Evolutionary conservation across 2,329 filamentous ascomycete genomes (phyloP), one percentile per base, ranked within the genome.

Genomic region (Aaosphaeria arxii): DNA sequence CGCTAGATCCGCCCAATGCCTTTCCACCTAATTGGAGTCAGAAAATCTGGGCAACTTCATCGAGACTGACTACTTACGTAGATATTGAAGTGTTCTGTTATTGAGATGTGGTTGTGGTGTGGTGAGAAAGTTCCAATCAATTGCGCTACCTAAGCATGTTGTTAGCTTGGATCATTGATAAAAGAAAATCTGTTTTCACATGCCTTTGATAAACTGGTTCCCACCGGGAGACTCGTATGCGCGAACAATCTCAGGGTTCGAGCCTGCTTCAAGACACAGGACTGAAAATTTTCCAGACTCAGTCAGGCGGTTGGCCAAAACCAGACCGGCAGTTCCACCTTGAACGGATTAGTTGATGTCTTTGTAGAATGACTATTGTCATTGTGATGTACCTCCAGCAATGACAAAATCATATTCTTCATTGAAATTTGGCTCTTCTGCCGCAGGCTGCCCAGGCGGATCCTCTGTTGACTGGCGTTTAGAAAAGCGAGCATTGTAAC

Each of bases 71-170:
- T 17, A 35, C 33, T 11, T 32, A 39, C 33, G 33, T 54, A 59
- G 52, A 45, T 63, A 64, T 24, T 58, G 54, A 1, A 64, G 43
- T 1, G 53, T 59, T 11, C 63, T 55, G 30, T 54, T 54, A 17
- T 54, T 54, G 28, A 64, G 38, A 31, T 58, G 50, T 41, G 53
- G 55, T 39, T 53, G 50, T 9, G 48, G 70, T 11, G 52, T 50
- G 4, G 63, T 67, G 3, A 53, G 38, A 32, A 66, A 57, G 1
- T 51, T 57, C 63, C 62, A 70, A 40, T 69, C 64, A 28, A 69
- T 54, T 4, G 57, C 46, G 9, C 33, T 36, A 2, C 33, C 33
- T 36, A n/a, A 24, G 17, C 17, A 24, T 24, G 17, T 24, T 24
- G 17, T 24, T 24, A 24, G 17, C 17, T 24, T 36, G n/a, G 7